Conservation (phyloP, 306 rosid species). For the Acacia confusa region DNA sequence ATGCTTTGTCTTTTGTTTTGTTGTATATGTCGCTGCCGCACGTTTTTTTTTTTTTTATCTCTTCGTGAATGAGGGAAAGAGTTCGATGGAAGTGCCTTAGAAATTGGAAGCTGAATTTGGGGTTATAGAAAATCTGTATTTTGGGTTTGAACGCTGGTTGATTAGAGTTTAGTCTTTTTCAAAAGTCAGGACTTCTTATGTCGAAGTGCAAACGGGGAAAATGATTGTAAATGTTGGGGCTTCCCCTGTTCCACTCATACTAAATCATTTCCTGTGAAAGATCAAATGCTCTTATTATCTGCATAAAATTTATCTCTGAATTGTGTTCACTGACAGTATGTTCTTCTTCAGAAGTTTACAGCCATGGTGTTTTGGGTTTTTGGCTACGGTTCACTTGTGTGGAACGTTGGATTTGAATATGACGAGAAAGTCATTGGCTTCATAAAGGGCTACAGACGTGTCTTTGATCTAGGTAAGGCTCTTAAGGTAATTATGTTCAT, state of each 20-base stretch:
- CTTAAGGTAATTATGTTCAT: not conserved
- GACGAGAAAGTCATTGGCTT: constrained; percentile 79
- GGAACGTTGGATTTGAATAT: constrained; percentile 93
- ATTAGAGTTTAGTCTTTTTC: not conserved
- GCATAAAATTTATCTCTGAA: not conserved
- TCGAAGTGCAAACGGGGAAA: not conserved
- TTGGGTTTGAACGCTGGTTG: not conserved
- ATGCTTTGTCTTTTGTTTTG: not conserved
- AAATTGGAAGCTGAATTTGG: not conserved
- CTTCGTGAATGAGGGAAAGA: not conserved
- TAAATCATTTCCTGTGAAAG: not conserved
- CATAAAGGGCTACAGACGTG: constrained; percentile 87
- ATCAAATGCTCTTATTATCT: not conserved
- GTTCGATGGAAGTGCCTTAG: not conserved
- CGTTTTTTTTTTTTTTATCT: not conserved
- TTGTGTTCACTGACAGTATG: not conserved
- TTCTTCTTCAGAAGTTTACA: constrained; percentile 39
- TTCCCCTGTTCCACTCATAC: not conserved
- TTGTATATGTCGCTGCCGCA: not conserved
- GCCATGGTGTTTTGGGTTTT: constrained; percentile 95
- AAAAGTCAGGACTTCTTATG: not conserved
- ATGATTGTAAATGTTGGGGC: not conserved
- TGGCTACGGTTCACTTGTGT: constrained; percentile 94
- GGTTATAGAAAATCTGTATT: not conserved
- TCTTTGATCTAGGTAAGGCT: constrained; percentile 80